Evolutionary conservation across 2,329 filamentous ascomycete genomes (phyloP).

Genomic region (Fusarium scirpi): DNA sequence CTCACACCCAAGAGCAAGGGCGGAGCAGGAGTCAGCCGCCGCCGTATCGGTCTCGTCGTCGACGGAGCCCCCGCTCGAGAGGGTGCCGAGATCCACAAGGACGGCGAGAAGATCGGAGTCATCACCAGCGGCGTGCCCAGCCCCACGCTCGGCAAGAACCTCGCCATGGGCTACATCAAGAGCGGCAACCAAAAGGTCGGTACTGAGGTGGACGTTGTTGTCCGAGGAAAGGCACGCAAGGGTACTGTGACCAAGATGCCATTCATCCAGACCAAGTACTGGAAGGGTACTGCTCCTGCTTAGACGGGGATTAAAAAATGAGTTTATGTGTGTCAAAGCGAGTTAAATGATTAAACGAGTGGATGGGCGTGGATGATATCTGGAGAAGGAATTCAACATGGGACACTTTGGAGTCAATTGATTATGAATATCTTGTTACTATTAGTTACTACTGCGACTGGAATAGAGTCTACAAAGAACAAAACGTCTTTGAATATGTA

Average conservation of each 20-base stretch:
- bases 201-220: slow-evolving; percentile 81
- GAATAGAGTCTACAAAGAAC: slow-evolving; percentile 14
- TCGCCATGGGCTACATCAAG: slow-evolving; percentile 94
- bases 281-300: slow-evolving; percentile 44
- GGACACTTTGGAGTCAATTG: slow-evolving; percentile 26
- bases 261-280: slow-evolving; percentile 85
- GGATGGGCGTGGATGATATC: slow-evolving; percentile 7
- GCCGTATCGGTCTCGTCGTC: slow-evolving; percentile 84
- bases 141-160: slow-evolving; percentile 87
- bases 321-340: slow-evolving; percentile 26
- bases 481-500: slow-evolving; percentile 4
- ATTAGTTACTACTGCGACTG: slow-evolving; percentile 3
- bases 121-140: slow-evolving; percentile 93
- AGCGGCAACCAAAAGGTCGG: slow-evolving; percentile 85
- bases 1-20: slow-evolving; percentile 79
- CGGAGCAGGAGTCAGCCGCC: slow-evolving; percentile 74
- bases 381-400: slow-evolving; percentile 33
- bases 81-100: slow-evolving; percentile 80
- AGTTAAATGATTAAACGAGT: slow-evolving; percentile 22
- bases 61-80: slow-evolving; percentile 91
- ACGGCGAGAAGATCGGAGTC: slow-evolving; percentile 76
- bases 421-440: slow-evolving; percentile 8
- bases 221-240: slow-evolving; percentile 80
- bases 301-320: not conserved
- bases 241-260: slow-evolving; percentile 89